phyloP scores from a whole-genome alignment of 202 grass and related monocot genomes.

The Setaria viridis region DNA sequence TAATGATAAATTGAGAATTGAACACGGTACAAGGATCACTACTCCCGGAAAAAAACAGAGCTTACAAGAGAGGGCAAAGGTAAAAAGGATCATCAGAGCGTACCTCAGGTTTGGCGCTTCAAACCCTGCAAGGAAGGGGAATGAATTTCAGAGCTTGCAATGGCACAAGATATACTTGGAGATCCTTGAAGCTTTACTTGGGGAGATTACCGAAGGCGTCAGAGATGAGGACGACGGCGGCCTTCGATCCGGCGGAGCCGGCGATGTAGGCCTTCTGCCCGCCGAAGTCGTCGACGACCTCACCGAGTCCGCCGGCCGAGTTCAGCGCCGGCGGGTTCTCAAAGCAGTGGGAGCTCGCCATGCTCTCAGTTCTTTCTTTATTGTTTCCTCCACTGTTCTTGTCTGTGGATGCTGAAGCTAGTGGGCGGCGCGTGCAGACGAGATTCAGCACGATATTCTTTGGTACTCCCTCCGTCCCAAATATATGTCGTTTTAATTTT shows the following conservation, averaged over 20 bases:
- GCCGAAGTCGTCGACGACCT: slow-evolving; percentile 76
- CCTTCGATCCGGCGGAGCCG: slow-evolving; percentile 58
- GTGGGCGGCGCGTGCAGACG: neutral
- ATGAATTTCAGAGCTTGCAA: neutral
- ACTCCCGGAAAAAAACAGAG: neutral
- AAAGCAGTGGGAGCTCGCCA: slow-evolving; percentile 80
- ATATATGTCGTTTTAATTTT: too few species aligned
- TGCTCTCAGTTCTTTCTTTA: neutral
- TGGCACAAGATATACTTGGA: too few species aligned
- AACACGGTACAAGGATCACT: neutral
- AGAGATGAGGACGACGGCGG: slow-evolving; percentile 75
- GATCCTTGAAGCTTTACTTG: too few species aligned
- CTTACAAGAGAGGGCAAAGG: neutral
- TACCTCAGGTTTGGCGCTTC: slow-evolving; percentile 75
- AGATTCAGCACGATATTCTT: neutral
- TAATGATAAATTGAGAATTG: neutral
- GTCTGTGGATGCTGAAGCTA: neutral
- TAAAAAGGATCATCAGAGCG: neutral
- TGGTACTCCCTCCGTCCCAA: neutral
- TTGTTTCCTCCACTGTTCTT: neutral
- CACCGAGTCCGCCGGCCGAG: slow-evolving; percentile 57
- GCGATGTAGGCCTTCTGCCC: slow-evolving; percentile 65
- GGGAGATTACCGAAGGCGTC: slow-evolving; percentile 62
- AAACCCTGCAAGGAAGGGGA: slow-evolving; percentile 46
- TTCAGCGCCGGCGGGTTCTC: slow-evolving; percentile 70